Conservation (phyloP, 2,329 filamentous ascomycete species). For the Venturia pyrina region DNA sequence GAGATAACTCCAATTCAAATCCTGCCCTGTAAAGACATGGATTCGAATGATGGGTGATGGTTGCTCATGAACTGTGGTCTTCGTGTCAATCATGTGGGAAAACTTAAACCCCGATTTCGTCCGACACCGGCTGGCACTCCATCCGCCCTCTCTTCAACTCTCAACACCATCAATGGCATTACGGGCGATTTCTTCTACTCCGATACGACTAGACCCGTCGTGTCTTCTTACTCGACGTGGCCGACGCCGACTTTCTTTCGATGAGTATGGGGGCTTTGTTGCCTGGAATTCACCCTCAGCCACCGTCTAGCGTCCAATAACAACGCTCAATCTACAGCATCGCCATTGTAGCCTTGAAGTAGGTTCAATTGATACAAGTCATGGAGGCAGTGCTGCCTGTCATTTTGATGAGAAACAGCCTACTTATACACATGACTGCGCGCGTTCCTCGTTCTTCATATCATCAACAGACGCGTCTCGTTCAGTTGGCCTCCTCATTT, state of each 20-base stretch:
- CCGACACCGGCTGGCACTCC: neutral
- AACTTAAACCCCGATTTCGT: neutral
- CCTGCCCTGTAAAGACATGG: too few relatives aligned
- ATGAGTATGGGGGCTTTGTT: neutral
- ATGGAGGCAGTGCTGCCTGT: constrained; percentile 2
- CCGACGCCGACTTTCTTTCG: neutral
- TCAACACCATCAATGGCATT: too few relatives aligned
- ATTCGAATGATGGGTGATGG: too few relatives aligned
- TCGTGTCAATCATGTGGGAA: too few relatives aligned
- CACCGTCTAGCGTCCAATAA: neutral
- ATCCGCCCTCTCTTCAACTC: neutral
- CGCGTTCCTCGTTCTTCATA: neutral
- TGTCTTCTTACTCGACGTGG: neutral
- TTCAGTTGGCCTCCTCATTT: neutral
- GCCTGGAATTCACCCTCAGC: neutral
- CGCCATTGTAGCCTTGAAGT: neutral
- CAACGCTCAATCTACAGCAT: neutral
- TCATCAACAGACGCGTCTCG: neutral
- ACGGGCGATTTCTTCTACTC: too few relatives aligned
- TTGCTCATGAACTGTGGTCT: too few relatives aligned
- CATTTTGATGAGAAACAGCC: neutral
- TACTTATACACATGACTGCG: constrained; percentile 9
- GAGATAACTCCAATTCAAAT: too few relatives aligned
- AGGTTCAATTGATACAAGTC: neutral
- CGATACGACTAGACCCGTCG: too few relatives aligned